Conservation (phyloP, 306 rosid species). For the Cajanus cajan region DNA sequence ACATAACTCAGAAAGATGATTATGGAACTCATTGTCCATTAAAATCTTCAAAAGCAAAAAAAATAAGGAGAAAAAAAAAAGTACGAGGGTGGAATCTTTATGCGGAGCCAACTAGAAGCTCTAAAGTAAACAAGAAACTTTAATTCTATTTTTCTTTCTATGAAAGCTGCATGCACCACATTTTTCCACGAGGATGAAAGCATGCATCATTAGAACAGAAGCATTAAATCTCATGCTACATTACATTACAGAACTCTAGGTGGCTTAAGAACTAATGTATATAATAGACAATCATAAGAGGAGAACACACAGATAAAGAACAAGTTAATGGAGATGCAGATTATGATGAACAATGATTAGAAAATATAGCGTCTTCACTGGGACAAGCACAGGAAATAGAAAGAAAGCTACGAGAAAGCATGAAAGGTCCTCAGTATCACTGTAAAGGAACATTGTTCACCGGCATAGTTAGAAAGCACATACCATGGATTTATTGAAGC, state of each 20-base stretch:
- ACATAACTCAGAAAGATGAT: neutral
- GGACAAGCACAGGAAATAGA: neutral
- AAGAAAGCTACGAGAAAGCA: neutral
- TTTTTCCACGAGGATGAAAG: neutral
- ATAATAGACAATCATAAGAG: neutral
- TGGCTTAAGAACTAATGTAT: neutral
- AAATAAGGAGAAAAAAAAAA: neutral
- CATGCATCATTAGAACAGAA: neutral
- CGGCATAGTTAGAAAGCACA: neutral
- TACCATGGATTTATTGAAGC: neutral
- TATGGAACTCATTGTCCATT: neutral
- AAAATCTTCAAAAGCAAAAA: neutral
- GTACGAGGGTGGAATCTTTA: neutral
- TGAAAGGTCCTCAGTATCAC: neutral
- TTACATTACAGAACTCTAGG: neutral
- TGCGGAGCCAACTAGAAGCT: neutral
- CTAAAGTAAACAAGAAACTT: neutral
- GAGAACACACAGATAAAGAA: neutral
- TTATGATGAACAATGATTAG: neutral
- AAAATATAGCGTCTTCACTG: neutral
- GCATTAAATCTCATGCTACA: neutral
- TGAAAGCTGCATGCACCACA: neutral
- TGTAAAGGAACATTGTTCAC: neutral
- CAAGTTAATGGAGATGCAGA: neutral
- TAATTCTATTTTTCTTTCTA: neutral